Evolutionary conservation across 2,329 filamentous ascomycete species (phyloP).

Genomic region (Fusarium tricinctum): DNA sequence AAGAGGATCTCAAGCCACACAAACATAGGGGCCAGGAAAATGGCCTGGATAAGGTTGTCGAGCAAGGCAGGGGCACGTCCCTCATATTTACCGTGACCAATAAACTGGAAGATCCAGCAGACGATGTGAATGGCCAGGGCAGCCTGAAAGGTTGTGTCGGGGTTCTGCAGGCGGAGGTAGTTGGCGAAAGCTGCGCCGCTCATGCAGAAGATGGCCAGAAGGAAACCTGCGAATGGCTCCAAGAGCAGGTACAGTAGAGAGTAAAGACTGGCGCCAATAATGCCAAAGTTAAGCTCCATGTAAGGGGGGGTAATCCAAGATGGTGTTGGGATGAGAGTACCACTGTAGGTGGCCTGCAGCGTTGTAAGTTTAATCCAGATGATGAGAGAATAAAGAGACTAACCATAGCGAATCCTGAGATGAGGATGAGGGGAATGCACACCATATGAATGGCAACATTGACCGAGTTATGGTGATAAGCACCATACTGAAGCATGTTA

Average conservation of each 20-base stretch:
- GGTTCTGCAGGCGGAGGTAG: conserved; percentile 73
- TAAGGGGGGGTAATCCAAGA: conserved; percentile 77
- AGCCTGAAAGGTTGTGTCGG: conserved; percentile 63
- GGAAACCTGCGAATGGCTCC: conserved; percentile 89
- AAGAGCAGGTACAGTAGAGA: conserved; percentile 88
- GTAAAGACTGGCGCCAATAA: conserved; percentile 76
- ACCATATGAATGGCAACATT: conserved; percentile 85
- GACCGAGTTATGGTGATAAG: conserved; percentile 83
- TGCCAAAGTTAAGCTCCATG: conserved; percentile 75
- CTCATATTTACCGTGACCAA: conserved; percentile 92
- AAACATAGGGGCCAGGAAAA: conserved; percentile 95
- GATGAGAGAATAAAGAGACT: conserved; percentile 50
- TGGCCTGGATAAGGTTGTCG: conserved; percentile 90
- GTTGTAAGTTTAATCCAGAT: conserved; percentile 11
- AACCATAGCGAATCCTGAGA: conserved; percentile 80
- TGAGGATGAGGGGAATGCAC: conserved; percentile 82
- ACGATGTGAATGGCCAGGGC: conserved; percentile 78
- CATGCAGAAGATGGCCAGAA: conserved; percentile 82
- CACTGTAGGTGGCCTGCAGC: conserved; percentile 71
- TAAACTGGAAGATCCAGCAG: conserved; percentile 89
- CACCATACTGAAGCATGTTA: conserved; percentile 75
- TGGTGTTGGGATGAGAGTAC: conserved; percentile 74
- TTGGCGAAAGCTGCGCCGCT: conserved; percentile 81
- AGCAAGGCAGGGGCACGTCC: conserved; percentile 88
- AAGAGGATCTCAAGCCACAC: conserved; percentile 98